A percentile compares a stretch with the other conserved stretches of the same genome.
Evolutionary conservation across 306 rosid species (phyloP).

Genomic region (Cucurbita maxima): DNA sequence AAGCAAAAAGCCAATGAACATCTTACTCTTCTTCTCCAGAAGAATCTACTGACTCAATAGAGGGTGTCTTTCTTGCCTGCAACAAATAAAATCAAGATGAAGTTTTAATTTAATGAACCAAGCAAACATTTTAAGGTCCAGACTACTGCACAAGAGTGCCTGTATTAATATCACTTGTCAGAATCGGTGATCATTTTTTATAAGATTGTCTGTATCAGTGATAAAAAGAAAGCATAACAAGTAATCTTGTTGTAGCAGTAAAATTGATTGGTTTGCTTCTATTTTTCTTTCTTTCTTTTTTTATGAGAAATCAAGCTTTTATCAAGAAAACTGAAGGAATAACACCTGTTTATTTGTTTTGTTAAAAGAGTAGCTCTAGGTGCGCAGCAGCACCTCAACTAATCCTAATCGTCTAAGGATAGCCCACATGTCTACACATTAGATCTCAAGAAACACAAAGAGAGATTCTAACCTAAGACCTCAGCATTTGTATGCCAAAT

Average conservation of each 20-base stretch:
- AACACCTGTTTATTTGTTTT: background rate
- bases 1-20: background rate
- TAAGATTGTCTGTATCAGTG: background rate
- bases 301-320: background rate
- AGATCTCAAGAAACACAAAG: background rate
- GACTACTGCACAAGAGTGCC: background rate
- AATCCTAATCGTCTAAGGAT: background rate
- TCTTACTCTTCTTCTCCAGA: constrained; percentile 99
- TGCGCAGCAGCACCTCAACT: background rate
- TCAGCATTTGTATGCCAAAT: background rate
- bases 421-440: background rate
- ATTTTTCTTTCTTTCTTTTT: background rate
- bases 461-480: background rate
- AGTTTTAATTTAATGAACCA: background rate
- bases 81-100: constrained; percentile 12
- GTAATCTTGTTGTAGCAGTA: background rate
- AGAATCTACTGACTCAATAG: constrained; percentile 91
- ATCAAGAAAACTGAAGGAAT: background rate
- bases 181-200: background rate
- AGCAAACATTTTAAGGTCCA: background rate
- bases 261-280: background rate
- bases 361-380: background rate
- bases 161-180: background rate
- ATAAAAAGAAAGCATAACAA: background rate
- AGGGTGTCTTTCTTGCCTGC: constrained; percentile 84